Evolutionary conservation across 768 basidiomycete genomes (phyloP).

Genomic region (Roridomyces roridus): DNA sequence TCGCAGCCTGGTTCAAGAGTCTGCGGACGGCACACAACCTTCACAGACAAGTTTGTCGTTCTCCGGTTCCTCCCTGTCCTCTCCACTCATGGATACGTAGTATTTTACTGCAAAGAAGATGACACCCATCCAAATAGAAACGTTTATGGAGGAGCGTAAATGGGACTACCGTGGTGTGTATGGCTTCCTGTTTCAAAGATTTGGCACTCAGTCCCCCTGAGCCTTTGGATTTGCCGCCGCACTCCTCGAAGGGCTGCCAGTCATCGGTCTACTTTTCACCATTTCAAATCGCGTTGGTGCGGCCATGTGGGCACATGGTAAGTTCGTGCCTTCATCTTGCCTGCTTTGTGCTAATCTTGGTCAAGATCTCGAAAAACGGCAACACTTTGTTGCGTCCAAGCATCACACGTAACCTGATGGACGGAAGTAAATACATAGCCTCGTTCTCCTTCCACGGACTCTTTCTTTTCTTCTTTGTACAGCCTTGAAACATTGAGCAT

Average conservation of each 20-base stretch:
- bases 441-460: too few species aligned
- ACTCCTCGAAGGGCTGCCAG: slow-evolving; percentile 80
- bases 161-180: slow-evolving; percentile 82
- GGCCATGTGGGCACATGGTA: slow-evolving; percentile 93
- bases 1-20: slow-evolving; percentile 70
- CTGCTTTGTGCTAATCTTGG: not conserved
- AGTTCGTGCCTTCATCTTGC: slow-evolving; percentile 14
- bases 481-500: too few species aligned
- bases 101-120: slow-evolving; percentile 90
- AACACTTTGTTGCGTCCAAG: slow-evolving; percentile 51
- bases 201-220: slow-evolving; percentile 32
- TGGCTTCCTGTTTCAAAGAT: not conserved
- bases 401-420: not conserved
- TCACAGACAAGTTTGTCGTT: slow-evolving; percentile 64
- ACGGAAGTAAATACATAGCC: too few species aligned
- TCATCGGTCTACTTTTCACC: slow-evolving; percentile 82
- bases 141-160: slow-evolving; percentile 88
- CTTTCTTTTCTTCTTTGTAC: too few species aligned
- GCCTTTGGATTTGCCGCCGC: slow-evolving; percentile 89
- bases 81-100: slow-evolving; percentile 38
- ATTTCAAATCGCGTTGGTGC: slow-evolving; percentile 90
- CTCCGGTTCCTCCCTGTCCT: not conserved
- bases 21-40: slow-evolving; percentile 70
- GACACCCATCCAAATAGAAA: slow-evolving; percentile 67
- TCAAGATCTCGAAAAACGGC: slow-evolving; percentile 67